A percentile compares a stretch with the other conserved stretches of the same genome.
phyloP scores from a whole-genome alignment of 164 flowering plant genomes.

The Platanus orientalis region DNA sequence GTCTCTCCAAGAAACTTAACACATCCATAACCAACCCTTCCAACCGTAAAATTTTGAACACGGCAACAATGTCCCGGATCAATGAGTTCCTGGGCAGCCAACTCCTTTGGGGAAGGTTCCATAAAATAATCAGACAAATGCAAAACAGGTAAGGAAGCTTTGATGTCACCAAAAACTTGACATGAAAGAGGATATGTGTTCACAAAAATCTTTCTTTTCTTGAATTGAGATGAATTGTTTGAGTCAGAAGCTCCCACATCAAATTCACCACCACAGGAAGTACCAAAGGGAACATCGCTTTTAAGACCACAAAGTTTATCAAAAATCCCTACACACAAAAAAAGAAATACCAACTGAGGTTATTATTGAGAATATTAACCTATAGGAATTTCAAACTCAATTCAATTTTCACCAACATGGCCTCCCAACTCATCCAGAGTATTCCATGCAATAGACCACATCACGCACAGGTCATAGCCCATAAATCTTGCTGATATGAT shows the following conservation, averaged over 20 bases:
- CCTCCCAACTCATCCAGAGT: not conserved
- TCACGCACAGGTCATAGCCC: not conserved
- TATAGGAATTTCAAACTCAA: not conserved
- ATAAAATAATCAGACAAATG: slow-evolving; percentile 57
- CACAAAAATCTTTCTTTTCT: slow-evolving; percentile 19
- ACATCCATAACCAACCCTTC: slow-evolving; percentile 78
- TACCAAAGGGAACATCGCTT: slow-evolving; percentile 4
- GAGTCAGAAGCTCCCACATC: slow-evolving; percentile 5
- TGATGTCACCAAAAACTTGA: not conserved
- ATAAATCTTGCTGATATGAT: not conserved
- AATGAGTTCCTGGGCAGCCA: slow-evolving; percentile 37
- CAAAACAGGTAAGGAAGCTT: slow-evolving; percentile 47
- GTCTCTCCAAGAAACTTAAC: slow-evolving; percentile 75
- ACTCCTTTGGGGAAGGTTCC: slow-evolving; percentile 56
- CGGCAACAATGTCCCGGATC: slow-evolving; percentile 61
- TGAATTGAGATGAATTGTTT: slow-evolving; percentile 10
- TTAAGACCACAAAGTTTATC: slow-evolving; percentile 8
- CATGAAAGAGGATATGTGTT: slow-evolving; percentile 1
- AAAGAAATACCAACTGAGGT: not conserved
- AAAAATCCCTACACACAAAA: slow-evolving; percentile 11
- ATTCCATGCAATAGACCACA: not conserved
- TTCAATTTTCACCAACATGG: not conserved
- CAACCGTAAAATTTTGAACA: slow-evolving; percentile 69
- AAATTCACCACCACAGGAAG: slow-evolving; percentile 5
- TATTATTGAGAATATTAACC: slow-evolving; percentile 1